Base-by-base conservation (phyloP, 2,329 filamentous ascomycete species). In the Fusarium chlamydosporum region DNA sequence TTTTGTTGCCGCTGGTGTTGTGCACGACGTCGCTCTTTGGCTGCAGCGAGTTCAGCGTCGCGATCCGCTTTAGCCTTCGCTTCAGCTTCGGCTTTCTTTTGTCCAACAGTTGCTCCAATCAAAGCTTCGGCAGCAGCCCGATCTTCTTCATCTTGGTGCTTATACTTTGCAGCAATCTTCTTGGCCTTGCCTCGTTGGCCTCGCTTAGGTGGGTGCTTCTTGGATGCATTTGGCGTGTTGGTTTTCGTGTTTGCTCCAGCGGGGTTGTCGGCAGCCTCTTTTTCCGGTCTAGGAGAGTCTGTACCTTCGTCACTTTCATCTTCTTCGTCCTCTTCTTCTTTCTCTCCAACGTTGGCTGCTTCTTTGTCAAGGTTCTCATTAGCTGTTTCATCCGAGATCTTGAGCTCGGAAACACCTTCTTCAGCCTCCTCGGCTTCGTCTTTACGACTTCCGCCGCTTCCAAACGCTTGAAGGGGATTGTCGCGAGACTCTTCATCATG, bases 61-160 rank as follows among this genome's bases (percentile, higher is more conserved):
- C 91, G 89, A 74, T 96, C 92, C 12, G 85, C 88, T 77, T 92
- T 92, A 37, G 88, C 89, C 62, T 86, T 84, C 1, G 87, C 87
- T 72, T 92, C 91, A 3, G 89, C 91, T 72, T 91, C 88, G 15
- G 87, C 88, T 66, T 89, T 89, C 72, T 92, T 86, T 37, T 87
- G 86, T 2, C 90, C 90, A 0, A 86, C 85, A 61, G 86, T 83
- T 3, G 92, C 90, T 38, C 96, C 96, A n/a, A 97, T 89, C n/a
- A 98, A 85, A 26, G 89, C 86, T 79, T 97, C 91, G 33, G 94
- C 93, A 0, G 94, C 87, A 8, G 87, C 88, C 13, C 94, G 92
- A 75, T 99, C 96, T 79, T 97, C 95, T 56, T 97, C 94, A 73
- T 98, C 95, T 83, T 98, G 96, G 72, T 96, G 84, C 45, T 92